phyloP scores from a whole-genome alignment of 2,329 filamentous ascomycete species.

The Cadophora gregata region DNA sequence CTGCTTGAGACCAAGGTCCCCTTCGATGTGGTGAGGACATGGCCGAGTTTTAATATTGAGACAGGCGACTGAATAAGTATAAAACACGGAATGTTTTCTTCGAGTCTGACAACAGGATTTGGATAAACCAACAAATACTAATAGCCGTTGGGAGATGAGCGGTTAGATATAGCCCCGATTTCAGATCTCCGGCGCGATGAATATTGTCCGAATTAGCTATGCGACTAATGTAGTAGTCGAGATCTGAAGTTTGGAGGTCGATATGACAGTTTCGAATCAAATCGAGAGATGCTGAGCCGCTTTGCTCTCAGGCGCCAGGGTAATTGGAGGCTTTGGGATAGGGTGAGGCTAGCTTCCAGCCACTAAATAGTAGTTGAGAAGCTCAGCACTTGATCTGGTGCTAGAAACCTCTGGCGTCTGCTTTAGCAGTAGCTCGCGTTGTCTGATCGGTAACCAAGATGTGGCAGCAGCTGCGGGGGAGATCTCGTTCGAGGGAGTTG shows the following conservation, averaged over 20 bases:
- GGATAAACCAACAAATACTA: constrained; percentile 14
- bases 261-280: not conserved
- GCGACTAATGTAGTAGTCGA: not conserved
- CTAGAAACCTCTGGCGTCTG: constrained; percentile 14
- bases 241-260: constrained; percentile 14
- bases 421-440: constrained; percentile 12
- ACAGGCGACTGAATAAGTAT: not conserved
- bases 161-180: constrained; percentile 19
- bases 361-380: constrained; percentile 11
- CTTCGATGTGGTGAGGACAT: constrained; percentile 61
- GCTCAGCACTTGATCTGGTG: constrained; percentile 16
- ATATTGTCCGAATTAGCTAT: constrained; percentile 11
- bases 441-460: constrained; percentile 16
- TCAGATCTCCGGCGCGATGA: constrained; percentile 16
- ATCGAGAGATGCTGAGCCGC: not conserved
- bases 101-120: not conserved
- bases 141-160: constrained; percentile 20
- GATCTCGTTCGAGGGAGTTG: constrained; percentile 17
- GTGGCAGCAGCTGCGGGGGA: constrained; percentile 23
- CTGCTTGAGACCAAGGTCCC: constrained; percentile 82
- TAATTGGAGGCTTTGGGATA: constrained; percentile 16
- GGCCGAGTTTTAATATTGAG: not conserved
- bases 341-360: constrained; percentile 13
- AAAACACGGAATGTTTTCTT: not conserved
- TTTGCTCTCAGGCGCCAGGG: constrained; percentile 16